Evolutionary conservation across 1,284 basidiomycete genomes (phyloP), one percentile per base, ranked within the genome.

Genomic region (Ceratobasidium papillatum): DNA sequence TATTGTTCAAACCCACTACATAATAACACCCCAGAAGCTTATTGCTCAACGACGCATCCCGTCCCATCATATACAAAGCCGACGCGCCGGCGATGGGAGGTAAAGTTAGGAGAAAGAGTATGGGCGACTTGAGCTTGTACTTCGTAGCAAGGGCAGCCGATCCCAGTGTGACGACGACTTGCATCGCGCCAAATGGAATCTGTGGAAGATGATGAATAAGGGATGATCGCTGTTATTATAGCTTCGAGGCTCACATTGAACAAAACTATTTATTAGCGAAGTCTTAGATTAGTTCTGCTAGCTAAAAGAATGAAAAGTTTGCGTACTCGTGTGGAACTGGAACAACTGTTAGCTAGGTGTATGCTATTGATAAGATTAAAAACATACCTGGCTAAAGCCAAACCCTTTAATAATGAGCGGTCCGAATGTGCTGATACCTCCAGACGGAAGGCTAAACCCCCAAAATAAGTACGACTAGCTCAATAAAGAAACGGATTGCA

Each of bases 81-180:
- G 81, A 76, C 8, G 82, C 82, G 54, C 83, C 83, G 11, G 80
- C 84, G 49, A 86, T 85, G 0, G 84, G 82, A 3, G 83, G 82
- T 12, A 85, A 78, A 22, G 81, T 80, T 17, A 84, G 78, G 34
- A 77, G 80, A 76, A 87, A 84, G 38, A 87, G 77, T 32, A 87
- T 85, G 17, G 86, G 86, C 82, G 83, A 87, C 75, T 86, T 84
- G 38, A 86, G 80, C 79, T 86, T 86, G 77, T 85, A 83, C 72
- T 81, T 81, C 76, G 84, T 86, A 30, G 85, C 84, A 43, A 87
- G 78, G 54, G 77, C 83, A 45, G 85, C 86, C 4, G 82, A 78
- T 47, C 80, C 54, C 27, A 87, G 78, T 52, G 84, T 84, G 36
- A 83, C 56, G 75, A 84, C 77, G 61, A 88, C 83, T 77, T 86